phyloP scores from a whole-genome alignment of 805 yeast species.

The Metschnikowia henanensis region DNA sequence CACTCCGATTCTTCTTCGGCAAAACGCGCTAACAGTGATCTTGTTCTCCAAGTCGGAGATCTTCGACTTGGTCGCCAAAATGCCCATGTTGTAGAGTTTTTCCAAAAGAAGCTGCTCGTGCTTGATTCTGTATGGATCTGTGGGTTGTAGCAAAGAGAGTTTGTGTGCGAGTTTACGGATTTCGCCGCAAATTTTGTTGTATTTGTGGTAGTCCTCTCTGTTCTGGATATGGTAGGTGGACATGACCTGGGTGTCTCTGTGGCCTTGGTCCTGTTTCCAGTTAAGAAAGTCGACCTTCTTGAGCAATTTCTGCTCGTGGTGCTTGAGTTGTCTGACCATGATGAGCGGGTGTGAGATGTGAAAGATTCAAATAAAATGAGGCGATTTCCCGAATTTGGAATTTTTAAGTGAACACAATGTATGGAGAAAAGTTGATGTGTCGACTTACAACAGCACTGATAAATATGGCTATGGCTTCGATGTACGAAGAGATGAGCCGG shows the following conservation, averaged over 20 bases:
- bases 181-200: conserved; percentile 91
- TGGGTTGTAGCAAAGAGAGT: conserved; percentile 79
- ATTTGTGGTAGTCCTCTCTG: conserved; percentile 93
- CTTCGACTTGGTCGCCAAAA: conserved; percentile 83
- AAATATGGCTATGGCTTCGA: too few species aligned
- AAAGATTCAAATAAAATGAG: too few species aligned
- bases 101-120: conserved; percentile 89
- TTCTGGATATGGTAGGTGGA: conserved; percentile 90
- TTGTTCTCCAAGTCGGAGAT: conserved; percentile 91
- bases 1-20: conserved; percentile 90
- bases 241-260: conserved; percentile 96
- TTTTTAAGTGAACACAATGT: too few species aligned
- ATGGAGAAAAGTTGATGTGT: too few species aligned
- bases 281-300: conserved; percentile 95
- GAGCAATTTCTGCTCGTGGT: conserved; percentile 92
- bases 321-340: conserved; percentile 77
- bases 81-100: conserved; percentile 86
- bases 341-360: neutral
- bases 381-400: too few species aligned
- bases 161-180: conserved; percentile 85
- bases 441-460: too few species aligned
- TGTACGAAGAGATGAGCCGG: too few species aligned
- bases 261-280: conserved; percentile 96
- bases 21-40: conserved; percentile 87
- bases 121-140: conserved; percentile 82